These are phyloP conservation scores for Klebsormidium nitens DNA, from an alignment of 139 green algal genomes.

Conservation along the genomic window DNA sequence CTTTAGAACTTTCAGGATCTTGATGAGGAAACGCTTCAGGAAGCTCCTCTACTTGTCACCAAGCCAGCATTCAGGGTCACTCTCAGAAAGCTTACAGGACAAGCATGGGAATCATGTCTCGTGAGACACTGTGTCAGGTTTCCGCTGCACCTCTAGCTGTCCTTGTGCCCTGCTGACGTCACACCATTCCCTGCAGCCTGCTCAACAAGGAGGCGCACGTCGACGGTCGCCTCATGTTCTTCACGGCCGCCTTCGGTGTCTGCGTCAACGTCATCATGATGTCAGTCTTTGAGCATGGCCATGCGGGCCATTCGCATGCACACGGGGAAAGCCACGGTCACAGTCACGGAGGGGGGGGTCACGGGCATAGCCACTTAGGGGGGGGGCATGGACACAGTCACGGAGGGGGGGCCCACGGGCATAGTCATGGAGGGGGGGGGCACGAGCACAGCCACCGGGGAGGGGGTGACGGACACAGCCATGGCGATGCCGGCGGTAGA, in stretches of 20 bases:
- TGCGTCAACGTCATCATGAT: constrained; percentile 62
- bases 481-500: constrained; percentile 27
- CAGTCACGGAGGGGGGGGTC: constrained; percentile 5
- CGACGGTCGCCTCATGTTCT: constrained; percentile 73
- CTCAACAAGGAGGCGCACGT: constrained; percentile 22
- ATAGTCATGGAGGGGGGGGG: constrained; percentile 7
- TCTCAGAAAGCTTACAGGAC: no score
- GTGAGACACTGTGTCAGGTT: no score
- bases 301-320: constrained; percentile 43
- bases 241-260: constrained; percentile 69
- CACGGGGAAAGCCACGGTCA: constrained; percentile 40
- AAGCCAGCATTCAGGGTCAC: no score
- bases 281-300: constrained; percentile 44
- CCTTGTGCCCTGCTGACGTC: no score
- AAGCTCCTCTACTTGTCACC: no score
- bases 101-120: no score
- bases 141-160: no score
- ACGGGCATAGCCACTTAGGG: constrained; percentile 23
- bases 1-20: constrained; percentile 61
- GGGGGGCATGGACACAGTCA: constrained; percentile 34
- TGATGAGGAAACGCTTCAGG: no score
- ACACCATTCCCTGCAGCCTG: constrained; percentile 31
- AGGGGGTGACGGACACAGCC: constrained; percentile 20
- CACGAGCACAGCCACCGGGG: constrained; percentile 4
- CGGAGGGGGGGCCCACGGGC: neutral